phyloP scores from a whole-genome alignment of 1,284 basidiomycete genomes.

The Leccinum pachyderme region DNA sequence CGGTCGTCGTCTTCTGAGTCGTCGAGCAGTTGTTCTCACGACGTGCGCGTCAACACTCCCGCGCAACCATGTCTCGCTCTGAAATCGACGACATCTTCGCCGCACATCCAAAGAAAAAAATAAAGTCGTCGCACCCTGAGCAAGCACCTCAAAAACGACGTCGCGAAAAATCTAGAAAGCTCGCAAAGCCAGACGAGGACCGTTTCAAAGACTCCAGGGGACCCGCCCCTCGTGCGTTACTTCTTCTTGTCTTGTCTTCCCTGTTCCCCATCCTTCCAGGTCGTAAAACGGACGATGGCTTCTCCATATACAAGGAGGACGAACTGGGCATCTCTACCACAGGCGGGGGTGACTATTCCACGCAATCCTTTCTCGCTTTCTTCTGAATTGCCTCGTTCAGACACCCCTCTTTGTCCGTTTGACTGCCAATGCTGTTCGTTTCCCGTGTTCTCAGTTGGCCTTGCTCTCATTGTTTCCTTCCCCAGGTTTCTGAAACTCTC shows the following conservation, averaged over 20 bases:
- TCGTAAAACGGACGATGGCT: constrained; percentile 83
- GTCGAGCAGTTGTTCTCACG: constrained; percentile 24
- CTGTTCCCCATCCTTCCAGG: constrained; percentile 44
- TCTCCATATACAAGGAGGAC: constrained; percentile 81
- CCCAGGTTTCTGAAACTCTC: constrained; percentile 45
- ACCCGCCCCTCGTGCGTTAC: constrained; percentile 61
- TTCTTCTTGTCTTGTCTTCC: constrained; percentile 2
- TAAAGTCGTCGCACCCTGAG: constrained; percentile 27
- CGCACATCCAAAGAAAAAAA: constrained; percentile 42
- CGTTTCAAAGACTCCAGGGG: constrained; percentile 79
- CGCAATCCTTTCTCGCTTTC: constrained; percentile 6
- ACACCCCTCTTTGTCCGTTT: constrained; percentile 75
- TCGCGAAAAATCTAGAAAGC: constrained; percentile 25
- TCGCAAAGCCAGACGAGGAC: constrained; percentile 42
- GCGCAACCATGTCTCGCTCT: constrained; percentile 43
- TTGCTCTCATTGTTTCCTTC: not conserved
- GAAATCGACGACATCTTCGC: constrained; percentile 83
- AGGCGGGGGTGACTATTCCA: constrained; percentile 65
- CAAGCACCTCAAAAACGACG: constrained; percentile 5
- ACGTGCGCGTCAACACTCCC: constrained; percentile 10
- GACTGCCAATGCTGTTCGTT: constrained; percentile 82
- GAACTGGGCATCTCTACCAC: constrained; percentile 74
- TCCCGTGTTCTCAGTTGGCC: not conserved
- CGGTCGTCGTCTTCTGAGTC: constrained; percentile 8
- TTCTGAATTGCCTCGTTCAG: constrained; percentile 36